Evolutionary conservation across 2,329 filamentous ascomycete species (phyloP).

Genomic region (Talaromyces verruculosus): DNA sequence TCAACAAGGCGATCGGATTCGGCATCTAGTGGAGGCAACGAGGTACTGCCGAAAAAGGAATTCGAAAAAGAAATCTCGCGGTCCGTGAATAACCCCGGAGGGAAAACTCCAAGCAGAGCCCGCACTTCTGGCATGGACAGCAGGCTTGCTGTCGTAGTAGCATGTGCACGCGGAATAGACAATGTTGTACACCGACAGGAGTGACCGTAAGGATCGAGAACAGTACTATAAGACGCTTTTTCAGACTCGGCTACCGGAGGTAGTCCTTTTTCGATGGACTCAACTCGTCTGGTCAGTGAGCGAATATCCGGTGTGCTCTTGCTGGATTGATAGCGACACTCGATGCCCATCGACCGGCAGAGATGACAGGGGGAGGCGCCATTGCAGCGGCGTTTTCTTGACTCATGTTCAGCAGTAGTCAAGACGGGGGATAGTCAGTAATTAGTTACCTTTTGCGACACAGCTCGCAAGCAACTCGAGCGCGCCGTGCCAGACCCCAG

Average conservation of each 20-base stretch:
- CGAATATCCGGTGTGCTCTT: background rate
- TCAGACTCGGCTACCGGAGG: background rate
- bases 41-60: background rate
- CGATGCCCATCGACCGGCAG: background rate
- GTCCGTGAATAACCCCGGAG: background rate
- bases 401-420: background rate
- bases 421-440: background rate
- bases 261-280: background rate
- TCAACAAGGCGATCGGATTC: background rate
- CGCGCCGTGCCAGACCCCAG: background rate
- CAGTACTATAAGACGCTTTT: background rate
- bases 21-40: background rate
- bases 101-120: background rate
- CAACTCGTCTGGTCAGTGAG: background rate
- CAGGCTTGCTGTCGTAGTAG: background rate
- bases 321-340: background rate
- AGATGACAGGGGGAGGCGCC: background rate
- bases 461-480: background rate
- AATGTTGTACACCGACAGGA: background rate
- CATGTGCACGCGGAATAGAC: background rate
- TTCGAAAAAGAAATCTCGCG: background rate
- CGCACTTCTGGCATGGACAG: background rate
- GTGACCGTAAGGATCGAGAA: background rate
- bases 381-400: background rate
- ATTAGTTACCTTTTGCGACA: background rate